Percentiles rank a stretch among this genome's conserved stretches.
These are phyloP conservation scores for Magnolia changhungtana DNA, from an alignment of 164 flowering plant species.

Conservation along the genomic window DNA sequence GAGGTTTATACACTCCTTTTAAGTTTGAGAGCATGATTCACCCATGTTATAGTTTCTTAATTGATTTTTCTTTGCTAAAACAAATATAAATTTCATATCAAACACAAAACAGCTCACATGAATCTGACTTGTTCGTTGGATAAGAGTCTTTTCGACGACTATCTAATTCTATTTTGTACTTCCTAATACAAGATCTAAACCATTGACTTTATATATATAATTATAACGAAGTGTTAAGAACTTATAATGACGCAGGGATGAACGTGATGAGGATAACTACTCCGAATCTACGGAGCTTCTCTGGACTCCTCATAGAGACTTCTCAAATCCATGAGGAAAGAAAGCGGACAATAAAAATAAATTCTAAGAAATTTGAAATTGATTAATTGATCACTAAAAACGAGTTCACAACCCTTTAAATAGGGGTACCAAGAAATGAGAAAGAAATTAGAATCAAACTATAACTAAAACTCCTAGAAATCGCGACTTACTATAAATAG, in stretches of 20 bases:
- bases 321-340: too few species aligned
- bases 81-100: not conserved
- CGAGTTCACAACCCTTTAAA: too few species aligned
- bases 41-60: not conserved
- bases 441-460: too few species aligned
- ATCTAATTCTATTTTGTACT: not conserved
- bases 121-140: not conserved
- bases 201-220: not conserved
- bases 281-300: too few species aligned
- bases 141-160: slow-evolving; percentile 4
- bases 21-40: not conserved
- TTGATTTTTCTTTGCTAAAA: not conserved
- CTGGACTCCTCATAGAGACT: too few species aligned
- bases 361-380: too few species aligned
- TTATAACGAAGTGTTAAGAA: slow-evolving; percentile 4
- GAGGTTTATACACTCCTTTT: not conserved
- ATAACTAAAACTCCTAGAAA: too few species aligned
- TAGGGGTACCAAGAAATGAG: too few species aligned
- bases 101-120: not conserved
- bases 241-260: not conserved
- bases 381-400: too few species aligned
- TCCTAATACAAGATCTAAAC: slow-evolving; percentile 7
- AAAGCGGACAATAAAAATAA: too few species aligned
- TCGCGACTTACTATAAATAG: too few species aligned
- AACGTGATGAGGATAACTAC: too few species aligned